phyloP scores from a whole-genome alignment of 805 yeast genomes.

The Deakozyma indianensis region DNA sequence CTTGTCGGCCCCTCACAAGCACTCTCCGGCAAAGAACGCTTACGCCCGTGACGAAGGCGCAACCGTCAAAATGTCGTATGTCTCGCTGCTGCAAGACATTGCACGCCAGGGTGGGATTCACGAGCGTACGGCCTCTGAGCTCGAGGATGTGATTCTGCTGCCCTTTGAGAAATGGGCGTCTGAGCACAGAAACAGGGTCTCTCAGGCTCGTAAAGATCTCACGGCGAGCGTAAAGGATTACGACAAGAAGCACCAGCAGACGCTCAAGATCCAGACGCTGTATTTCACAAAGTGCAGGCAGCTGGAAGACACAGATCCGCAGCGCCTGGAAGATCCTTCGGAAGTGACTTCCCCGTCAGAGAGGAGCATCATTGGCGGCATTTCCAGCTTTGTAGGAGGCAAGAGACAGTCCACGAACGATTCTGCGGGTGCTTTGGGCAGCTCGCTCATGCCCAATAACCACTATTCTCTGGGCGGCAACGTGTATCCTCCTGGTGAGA shows the following conservation, averaged over 20 bases:
- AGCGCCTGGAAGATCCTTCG: constrained; percentile 2
- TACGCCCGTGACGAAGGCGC: constrained; percentile 41
- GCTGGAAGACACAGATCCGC: constrained; percentile 34
- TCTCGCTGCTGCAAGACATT: constrained; percentile 37
- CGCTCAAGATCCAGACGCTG: constrained; percentile 34
- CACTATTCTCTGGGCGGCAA: constrained; percentile 16
- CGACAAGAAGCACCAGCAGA: constrained; percentile 30
- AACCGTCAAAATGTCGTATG: constrained; percentile 41
- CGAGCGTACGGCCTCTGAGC: constrained; percentile 40
- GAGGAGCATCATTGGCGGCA: constrained; percentile 4
- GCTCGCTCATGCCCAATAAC: background rate
- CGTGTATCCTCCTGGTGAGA: constrained; percentile 21
- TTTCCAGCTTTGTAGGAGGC: background rate
- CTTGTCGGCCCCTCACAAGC: constrained; percentile 25
- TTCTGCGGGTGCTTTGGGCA: background rate
- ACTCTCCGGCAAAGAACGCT: constrained; percentile 24
- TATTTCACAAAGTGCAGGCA: constrained; percentile 61
- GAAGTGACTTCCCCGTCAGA: constrained; percentile 5
- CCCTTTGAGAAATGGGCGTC: constrained; percentile 61
- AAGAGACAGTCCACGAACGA: constrained; percentile 4
- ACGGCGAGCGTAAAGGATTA: constrained; percentile 34
- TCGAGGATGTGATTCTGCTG: constrained; percentile 39
- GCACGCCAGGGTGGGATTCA: constrained; percentile 40
- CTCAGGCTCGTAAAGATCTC: constrained; percentile 38
- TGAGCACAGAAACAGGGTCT: constrained; percentile 51